Base-by-base conservation (phyloP, 305 asterid species). In the Fraxinus sp. region DNA sequence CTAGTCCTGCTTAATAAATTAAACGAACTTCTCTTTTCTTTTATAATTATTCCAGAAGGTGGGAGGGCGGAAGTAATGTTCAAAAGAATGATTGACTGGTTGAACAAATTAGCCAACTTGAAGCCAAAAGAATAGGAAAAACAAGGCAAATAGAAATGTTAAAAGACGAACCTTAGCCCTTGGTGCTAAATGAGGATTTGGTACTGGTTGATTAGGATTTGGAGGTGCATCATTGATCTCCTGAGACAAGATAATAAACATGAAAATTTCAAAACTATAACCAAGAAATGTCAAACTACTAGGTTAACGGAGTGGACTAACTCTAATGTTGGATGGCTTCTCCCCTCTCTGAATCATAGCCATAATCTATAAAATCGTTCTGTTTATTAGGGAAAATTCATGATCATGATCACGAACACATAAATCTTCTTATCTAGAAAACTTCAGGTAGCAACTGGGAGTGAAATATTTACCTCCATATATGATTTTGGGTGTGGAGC, bases 321-420 rank as follows among this genome's bases (percentile, higher is more conserved):
- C 99, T 90, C 97, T 91, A 79, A 96, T 91, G 85, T 95, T 95
- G 83, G 97, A 79, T 46, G 98, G 99, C 77, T 81, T 95, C 88
- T 96, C 99, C 87, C 99, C 99, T 89, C 97, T 90, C 83, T 92
- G 94, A 88, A 96, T 90, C 98, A 95, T 93, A 72, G 90, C 88
- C 98, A 96, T 87, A 77, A 95, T 92, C 99, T 96, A 93, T 85
- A 85, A 79, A 83, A 33, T 72, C 14, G 10, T 71, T 32, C 41
- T 71, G 2, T 28, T 3, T 72, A 16, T 72, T 33, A 72, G 46
- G 77, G 77, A 33, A 33, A 33, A 32, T 72, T 33, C 46, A 32
- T 22, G 5, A 71, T 33, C 46, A 32, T 22, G 5, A 71, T 33
- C 43, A 30, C 75, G 6, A 72, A 33, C 49, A 33, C 2, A 5